Percentiles rank a stretch among this genome's conserved stretches.
These are phyloP conservation scores for Lepiota brunneoincarnata DNA, from an alignment of 768 basidiomycete species.

Conservation along the genomic window DNA sequence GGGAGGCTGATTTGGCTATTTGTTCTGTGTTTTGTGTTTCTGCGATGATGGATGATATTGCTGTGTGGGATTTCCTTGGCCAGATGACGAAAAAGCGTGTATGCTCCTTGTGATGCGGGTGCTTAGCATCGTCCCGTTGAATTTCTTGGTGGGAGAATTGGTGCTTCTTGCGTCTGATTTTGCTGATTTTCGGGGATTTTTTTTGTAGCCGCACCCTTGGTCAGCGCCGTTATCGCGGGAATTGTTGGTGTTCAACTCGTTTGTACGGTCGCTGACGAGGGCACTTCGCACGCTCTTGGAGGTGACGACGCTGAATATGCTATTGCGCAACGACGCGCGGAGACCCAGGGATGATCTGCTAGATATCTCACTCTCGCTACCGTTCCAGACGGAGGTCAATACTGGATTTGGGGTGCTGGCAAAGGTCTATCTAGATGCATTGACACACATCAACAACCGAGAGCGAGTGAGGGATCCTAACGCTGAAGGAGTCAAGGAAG, in stretches of 20 bases:
- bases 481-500: conserved; percentile 75
- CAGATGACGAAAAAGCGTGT: conserved; percentile 90
- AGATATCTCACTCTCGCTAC: conserved; percentile 88
- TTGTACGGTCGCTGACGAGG: conserved; percentile 87
- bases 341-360: conserved; percentile 86
- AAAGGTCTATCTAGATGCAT: conserved; percentile 93
- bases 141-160: conserved; percentile 72
- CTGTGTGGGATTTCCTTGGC: conserved; percentile 1
- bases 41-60: neutral
- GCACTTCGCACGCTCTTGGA: conserved; percentile 89
- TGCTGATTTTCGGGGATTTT: conserved; percentile 9
- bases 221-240: conserved; percentile 95
- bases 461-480: conserved; percentile 75
- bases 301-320: conserved; percentile 89
- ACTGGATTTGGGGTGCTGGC: conserved; percentile 97
- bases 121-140: conserved; percentile 90
- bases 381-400: conserved; percentile 95
- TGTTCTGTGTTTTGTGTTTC: neutral
- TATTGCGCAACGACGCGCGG: conserved; percentile 85
- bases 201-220: conserved; percentile 79
- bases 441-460: conserved; percentile 83
- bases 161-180: neutral
- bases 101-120: conserved; percentile 97
- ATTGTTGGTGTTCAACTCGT: conserved; percentile 96
- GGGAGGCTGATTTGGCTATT: conserved; percentile 12